Evolutionary conservation across 768 basidiomycete species (phyloP), one percentile per base, ranked within the genome.

Genomic region (Rhizopogon vinicolor): DNA sequence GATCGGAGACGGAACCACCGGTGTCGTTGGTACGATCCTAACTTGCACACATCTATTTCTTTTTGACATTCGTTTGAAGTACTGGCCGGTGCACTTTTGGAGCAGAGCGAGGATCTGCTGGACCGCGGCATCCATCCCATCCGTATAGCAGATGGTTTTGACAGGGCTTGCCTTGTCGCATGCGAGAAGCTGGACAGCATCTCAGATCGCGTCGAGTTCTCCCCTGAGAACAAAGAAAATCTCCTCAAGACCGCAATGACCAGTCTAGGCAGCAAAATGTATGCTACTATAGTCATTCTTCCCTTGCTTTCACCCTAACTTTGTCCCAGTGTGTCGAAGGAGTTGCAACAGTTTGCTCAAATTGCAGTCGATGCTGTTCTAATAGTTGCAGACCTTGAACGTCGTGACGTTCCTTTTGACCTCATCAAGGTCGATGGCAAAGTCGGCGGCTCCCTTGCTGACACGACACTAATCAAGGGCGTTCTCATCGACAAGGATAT

Each of bases 401-500:
- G 97, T 51, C 86, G 86, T 52, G 97, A 99, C 69, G 95, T 99
- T 12, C 86, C 89, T 45, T 98, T 99, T 69, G 97, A 99, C 74
- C 79, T 98, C 59, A 98, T 98, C 82, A 98, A 99, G 72, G 96
- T 98, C 13, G 93, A 97, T 62, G 96, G 96, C 66, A 98, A 98
- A 76, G 96, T 98, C 60, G 97, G 97, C 44, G 97, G 97, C 40
- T 92, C 94, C 9, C 82, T 99, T 40, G 93, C 91, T 8, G 97
- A 99, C 74, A 98, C 93, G 7, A 85, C 83, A 42, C 82, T 99
- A 63, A 96, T 99, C 77, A 89, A 89, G 64, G 97, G 97, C 63
- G 97, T 99, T 42, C 91, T 99, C 63, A 84, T 99, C 69, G 97
- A 99, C 85, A 99, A 99, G 75, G 96, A 99, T 75, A 96, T 99